phyloP scores from a whole-genome alignment of 176 grass and related monocot species.

The Cymbopogon citratus region DNA sequence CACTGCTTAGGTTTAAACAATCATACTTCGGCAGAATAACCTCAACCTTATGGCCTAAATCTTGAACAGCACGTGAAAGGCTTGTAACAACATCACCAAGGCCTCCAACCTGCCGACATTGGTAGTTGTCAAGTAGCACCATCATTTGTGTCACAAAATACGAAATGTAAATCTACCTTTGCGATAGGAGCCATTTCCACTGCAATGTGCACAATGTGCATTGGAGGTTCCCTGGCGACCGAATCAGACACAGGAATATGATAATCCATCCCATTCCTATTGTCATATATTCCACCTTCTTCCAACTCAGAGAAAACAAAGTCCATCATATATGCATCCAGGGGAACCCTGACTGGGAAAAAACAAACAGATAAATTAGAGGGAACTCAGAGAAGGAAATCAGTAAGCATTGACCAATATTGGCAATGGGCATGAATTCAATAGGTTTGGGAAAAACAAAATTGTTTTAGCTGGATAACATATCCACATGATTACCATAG shows the following conservation, averaged over 20 bases:
- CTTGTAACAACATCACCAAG: slow-evolving; percentile 97
- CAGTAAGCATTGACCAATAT: slow-evolving; percentile 24
- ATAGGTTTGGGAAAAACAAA: not conserved
- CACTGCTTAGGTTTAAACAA: slow-evolving; percentile 81
- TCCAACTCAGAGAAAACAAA: slow-evolving; percentile 97
- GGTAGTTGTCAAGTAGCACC: not conserved
- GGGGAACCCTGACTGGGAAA: slow-evolving; percentile 72
- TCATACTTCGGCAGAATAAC: slow-evolving; percentile 96
- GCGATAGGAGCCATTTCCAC: slow-evolving; percentile 99
- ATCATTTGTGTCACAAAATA: not conserved
- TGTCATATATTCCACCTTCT: slow-evolving; percentile 91
- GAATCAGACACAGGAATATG: slow-evolving; percentile 78
- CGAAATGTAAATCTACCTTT: slow-evolving; percentile 43
- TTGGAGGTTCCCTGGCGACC: slow-evolving; percentile 67
- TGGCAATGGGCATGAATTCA: not conserved
- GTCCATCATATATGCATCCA: slow-evolving; percentile 98
- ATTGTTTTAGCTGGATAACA: not conserved
- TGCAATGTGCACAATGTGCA: slow-evolving; percentile 95
- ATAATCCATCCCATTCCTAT: slow-evolving; percentile 80
- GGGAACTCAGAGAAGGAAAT: not conserved
- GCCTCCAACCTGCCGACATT: slow-evolving; percentile 69
- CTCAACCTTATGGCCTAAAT: slow-evolving; percentile 94
- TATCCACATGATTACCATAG: not conserved
- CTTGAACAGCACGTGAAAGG: slow-evolving; percentile 94
- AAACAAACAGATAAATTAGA: slow-evolving; percentile 5